Percentiles rank a stretch among this genome's conserved stretches.
phyloP scores from a whole-genome alignment of 108 stramenopile genomes.

The Discostella stelligeroides region DNA sequence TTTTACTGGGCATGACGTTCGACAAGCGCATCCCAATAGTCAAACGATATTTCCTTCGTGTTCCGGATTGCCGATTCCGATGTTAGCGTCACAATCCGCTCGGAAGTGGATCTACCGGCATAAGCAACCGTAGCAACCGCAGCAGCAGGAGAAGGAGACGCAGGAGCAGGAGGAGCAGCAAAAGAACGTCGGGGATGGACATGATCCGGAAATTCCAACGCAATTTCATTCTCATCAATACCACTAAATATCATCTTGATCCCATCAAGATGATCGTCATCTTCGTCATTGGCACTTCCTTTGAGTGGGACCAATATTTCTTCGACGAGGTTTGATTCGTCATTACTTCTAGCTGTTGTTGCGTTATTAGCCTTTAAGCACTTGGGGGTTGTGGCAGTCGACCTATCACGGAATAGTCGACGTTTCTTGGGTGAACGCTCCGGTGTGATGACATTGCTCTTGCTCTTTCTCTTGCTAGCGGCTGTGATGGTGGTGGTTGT shows the following conservation, averaged over 20 bases:
- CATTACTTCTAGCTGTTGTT: not conserved
- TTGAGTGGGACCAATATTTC: constrained; percentile 8
- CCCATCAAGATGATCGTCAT: constrained; percentile 19
- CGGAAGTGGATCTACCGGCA: too few relatives aligned
- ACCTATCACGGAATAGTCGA: constrained; percentile 3
- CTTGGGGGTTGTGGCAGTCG: not conserved
- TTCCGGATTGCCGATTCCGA: not conserved
- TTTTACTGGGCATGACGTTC: too few relatives aligned
- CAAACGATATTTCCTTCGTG: constrained; percentile 30
- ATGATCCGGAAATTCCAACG: constrained; percentile 25
- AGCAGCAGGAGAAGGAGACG: too few relatives aligned
- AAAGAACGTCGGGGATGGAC: not conserved
- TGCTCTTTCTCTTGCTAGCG: too few relatives aligned
- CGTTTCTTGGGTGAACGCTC: constrained; percentile 20
- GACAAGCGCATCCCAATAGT: constrained; percentile 49
- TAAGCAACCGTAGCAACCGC: too few relatives aligned
- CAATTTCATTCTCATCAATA: constrained; percentile 44
- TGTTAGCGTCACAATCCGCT: not conserved
- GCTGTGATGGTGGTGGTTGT: too few relatives aligned
- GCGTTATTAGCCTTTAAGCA: not conserved
- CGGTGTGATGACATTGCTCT: constrained; percentile 26
- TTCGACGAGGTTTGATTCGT: too few relatives aligned
- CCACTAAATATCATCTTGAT: constrained; percentile 47
- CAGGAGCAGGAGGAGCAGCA: too few relatives aligned
- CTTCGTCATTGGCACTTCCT: constrained; percentile 3